Conservation (phyloP, 306 rosid genomes). For the Astragalus membranaceus region DNA sequence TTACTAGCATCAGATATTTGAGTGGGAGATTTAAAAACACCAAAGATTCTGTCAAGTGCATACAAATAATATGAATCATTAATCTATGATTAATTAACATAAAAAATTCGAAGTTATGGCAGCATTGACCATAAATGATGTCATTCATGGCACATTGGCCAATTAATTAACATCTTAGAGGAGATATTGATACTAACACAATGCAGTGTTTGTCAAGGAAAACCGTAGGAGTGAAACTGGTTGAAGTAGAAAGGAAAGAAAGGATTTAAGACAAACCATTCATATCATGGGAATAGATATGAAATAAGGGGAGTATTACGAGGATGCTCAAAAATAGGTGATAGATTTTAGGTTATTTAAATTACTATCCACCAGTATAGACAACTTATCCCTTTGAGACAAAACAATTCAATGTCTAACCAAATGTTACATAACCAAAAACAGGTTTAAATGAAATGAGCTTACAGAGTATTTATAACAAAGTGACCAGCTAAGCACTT, state of each 20-base stretch:
- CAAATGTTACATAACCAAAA: background rate
- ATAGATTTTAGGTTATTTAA: background rate
- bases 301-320: background rate
- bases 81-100: background rate
- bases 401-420: background rate
- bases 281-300: background rate
- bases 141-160: background rate
- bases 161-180: conserved; percentile 3
- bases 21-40: conserved; percentile 7
- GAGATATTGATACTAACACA: conserved; percentile 14
- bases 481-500: conserved; percentile 14
- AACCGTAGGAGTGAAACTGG: background rate
- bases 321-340: background rate
- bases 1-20: conserved; percentile 9
- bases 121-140: background rate
- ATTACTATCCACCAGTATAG: background rate
- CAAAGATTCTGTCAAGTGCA: background rate
- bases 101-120: background rate
- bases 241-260: background rate
- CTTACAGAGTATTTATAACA: background rate
- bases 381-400: background rate
- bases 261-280: background rate
- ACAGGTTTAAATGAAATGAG: background rate
- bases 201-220: background rate
- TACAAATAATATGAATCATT: background rate